Base-by-base conservation (phyloP, 495 filamentous ascomycete species). In the Hypoxylon fuscum region DNA sequence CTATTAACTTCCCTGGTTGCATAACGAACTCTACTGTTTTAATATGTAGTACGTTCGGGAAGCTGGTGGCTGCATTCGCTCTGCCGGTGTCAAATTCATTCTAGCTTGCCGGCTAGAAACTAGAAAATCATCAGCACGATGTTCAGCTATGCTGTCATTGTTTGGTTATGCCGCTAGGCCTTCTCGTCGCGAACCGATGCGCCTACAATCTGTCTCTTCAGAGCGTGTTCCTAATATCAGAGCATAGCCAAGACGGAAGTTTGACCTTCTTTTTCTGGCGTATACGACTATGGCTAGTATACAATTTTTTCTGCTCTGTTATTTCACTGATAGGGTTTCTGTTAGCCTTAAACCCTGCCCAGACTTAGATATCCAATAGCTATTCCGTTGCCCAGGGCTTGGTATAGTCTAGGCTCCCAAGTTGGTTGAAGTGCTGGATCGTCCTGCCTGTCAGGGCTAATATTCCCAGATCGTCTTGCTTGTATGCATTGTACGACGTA, bases 331-430 rank as follows among this genome's bases (percentile, higher is more conserved):
- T 29, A 20, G 4, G 18, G 4, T 7, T 2, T 12, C 31, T 2
- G 10, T 34, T 27, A 50, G 9, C 47, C 18, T 10, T 18, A 5
- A 21, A 10, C 34, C 34, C 34, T 55, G 37, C 25, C 21, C 18
- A 25, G 17, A 22, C 10, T 22, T 46, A 17, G 27, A 48, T 21
- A 55, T 38, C 10, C 25, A 27, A 41, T 53, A 21, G 32, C 15
- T 48, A 52, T 49, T 44, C 48, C 35, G 27, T 29, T 40, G 61
- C 61, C 61, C 42, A 64, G 61, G 27, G 54, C 55, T 64, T 64
- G 60, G 53, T 64, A 64, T 35, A 53, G 42, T 50, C 43, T 51
- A 25, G 48, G 55, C 48, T 40, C 41, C 9, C 15, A 18, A 5
- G n/a, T 23, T 38, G 40, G 22, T 29, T 27, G 25, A 38, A 27